Percentiles rank a stretch among this genome's conserved stretches.
Conservation (phyloP, 2,329 filamentous ascomycete genomes). For the Apiospora phragmitis region DNA sequence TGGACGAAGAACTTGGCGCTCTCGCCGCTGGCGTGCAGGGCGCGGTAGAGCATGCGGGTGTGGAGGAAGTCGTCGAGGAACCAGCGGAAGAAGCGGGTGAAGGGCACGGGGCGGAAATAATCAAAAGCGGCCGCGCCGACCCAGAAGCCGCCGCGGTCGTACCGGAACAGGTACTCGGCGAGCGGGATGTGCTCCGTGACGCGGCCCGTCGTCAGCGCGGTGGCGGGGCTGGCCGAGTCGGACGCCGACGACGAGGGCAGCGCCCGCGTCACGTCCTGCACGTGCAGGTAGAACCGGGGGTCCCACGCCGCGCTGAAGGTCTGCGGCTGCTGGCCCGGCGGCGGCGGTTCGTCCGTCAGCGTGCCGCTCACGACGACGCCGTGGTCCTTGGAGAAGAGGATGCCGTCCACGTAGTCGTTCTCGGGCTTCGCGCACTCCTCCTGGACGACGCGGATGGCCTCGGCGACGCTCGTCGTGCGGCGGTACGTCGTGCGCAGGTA, state of each 20-base stretch:
- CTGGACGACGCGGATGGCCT: constrained; percentile 49
- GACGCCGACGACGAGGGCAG: constrained; percentile 26
- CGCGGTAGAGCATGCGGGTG: constrained; percentile 73
- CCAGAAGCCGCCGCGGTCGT: constrained; percentile 77
- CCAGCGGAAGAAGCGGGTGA: constrained; percentile 65
- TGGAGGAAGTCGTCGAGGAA: constrained; percentile 72
- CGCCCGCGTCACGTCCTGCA: constrained; percentile 44
- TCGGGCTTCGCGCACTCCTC: constrained; percentile 43
- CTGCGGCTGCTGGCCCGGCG: constrained; percentile 24
- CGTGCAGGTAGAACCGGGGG: constrained; percentile 79
- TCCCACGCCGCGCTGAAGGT: constrained; percentile 57
- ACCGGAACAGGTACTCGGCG: constrained; percentile 74
- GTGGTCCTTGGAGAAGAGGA: constrained; percentile 61
- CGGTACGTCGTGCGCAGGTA: constrained; percentile 66
- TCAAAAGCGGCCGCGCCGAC: constrained; percentile 65
- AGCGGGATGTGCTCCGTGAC: constrained; percentile 62
- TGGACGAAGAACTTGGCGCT: constrained; percentile 67
- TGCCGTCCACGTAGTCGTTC: constrained; percentile 74
- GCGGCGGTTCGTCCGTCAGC: constrained; percentile 55
- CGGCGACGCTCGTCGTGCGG: constrained; percentile 48
- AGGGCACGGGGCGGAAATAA: constrained; percentile 67
- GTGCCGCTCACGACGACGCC: constrained; percentile 68
- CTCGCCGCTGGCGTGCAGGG: constrained; percentile 67
- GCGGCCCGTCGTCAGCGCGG: constrained; percentile 13
- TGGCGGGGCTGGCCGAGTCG: not conserved